Conservation (phyloP, 2,329 filamentous ascomycete species). For the Epichloe typhina region DNA sequence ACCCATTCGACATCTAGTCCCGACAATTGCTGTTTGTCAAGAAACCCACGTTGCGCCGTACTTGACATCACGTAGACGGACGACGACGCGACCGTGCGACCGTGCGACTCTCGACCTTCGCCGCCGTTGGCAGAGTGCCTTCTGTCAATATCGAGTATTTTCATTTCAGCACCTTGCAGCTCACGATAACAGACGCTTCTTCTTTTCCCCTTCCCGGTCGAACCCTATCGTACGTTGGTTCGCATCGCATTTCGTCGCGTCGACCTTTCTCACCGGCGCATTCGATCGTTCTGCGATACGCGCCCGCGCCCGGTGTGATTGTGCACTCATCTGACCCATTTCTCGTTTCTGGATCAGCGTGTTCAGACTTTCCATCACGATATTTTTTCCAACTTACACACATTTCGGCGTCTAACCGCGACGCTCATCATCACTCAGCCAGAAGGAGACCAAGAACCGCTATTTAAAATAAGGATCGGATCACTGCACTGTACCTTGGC, state of each 20-base stretch:
- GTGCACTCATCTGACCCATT: neutral
- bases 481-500: too few relatives aligned
- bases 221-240: too few relatives aligned
- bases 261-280: neutral
- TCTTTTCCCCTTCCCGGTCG: neutral
- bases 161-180: neutral
- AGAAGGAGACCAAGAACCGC: neutral
- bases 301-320: neutral
- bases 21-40: neutral
- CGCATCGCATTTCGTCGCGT: neutral
- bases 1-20: neutral
- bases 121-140: neutral
- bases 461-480: neutral
- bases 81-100: neutral
- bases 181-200: neutral
- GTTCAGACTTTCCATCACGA: neutral
- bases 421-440: neutral
- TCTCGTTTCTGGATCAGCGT: neutral
- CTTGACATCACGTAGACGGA: neutral
- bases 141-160: neutral
- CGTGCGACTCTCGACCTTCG: neutral
- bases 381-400: too few relatives aligned
- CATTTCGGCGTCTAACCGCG: neutral
- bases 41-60: neutral
- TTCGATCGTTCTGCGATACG: conserved; percentile 1